A percentile compares a stretch with the other conserved stretches of the same genome.
phyloP scores from a whole-genome alignment of 345 rosid species.

The Balakata baccata region DNA sequence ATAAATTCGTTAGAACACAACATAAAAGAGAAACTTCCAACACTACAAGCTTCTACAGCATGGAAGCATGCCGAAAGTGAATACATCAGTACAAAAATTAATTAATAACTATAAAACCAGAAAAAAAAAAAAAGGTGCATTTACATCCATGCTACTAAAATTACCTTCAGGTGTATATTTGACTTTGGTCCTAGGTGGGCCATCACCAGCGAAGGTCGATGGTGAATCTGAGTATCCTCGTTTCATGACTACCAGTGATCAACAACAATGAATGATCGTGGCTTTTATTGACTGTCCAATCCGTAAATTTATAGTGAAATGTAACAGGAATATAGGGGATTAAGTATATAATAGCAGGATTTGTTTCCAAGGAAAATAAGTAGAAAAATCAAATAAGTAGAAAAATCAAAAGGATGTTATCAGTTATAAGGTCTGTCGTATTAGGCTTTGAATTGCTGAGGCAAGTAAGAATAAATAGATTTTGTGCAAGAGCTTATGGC shows the following conservation, averaged over 20 bases:
- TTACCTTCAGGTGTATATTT: conserved; percentile 68
- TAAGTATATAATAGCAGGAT: background rate
- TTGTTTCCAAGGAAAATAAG: background rate
- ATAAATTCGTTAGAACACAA: background rate
- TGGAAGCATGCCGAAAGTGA: no score
- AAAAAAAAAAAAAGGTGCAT: background rate
- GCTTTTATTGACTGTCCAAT: background rate
- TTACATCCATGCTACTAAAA: conserved; percentile 1
- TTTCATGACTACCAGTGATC: conserved; percentile 48
- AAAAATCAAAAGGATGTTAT: background rate
- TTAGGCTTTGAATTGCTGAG: background rate
- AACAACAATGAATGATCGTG: background rate
- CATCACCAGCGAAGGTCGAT: conserved; percentile 44
- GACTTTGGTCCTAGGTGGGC: conserved; percentile 62
- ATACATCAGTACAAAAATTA: background rate
- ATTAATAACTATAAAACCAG: background rate
- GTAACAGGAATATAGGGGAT: background rate
- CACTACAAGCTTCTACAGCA: no score
- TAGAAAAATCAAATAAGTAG: background rate
- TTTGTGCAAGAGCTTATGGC: no score
- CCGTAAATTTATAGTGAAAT: background rate
- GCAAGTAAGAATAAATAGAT: background rate
- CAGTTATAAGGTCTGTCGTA: no score
- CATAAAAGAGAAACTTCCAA: background rate
- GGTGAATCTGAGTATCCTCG: conserved; percentile 64